These are phyloP conservation scores for Cryptococcus deneoformans DNA, from an alignment of 1,284 basidiomycete genomes.

Conservation along the genomic window DNA sequence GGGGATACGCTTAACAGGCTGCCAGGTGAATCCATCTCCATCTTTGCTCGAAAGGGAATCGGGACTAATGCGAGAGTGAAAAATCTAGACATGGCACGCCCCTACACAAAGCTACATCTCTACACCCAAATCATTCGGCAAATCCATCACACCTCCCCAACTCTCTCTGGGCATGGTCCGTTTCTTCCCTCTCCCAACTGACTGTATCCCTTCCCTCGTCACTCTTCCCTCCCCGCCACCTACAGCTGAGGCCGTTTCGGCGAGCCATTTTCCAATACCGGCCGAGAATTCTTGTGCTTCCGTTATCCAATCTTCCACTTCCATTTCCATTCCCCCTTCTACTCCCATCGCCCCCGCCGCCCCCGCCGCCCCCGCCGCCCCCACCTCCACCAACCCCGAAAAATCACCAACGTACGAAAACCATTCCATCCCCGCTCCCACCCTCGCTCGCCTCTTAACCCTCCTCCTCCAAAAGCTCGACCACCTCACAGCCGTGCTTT, in stretches of 20 bases:
- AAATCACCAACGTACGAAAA: conserved; percentile 10
- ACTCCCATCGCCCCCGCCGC: conserved; percentile 12
- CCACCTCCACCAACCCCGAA: too few relatives aligned
- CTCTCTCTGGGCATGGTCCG: conserved; percentile 69
- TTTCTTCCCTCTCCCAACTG: conserved; percentile 65
- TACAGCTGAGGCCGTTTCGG: conserved; percentile 24
- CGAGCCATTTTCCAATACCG: conserved; percentile 4
- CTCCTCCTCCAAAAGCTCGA: conserved; percentile 54
- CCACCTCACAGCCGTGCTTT: conserved; percentile 57
- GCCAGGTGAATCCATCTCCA: conserved; percentile 61
- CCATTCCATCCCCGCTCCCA: conserved; percentile 55
- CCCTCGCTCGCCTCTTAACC: conserved; percentile 61
- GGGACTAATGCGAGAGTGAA: not conserved
- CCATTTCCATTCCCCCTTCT: conserved; percentile 9
- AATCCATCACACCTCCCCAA: conserved; percentile 63
- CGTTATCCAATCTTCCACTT: conserved; percentile 19
- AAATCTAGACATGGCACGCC: conserved; percentile 67
- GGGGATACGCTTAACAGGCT: conserved; percentile 82
- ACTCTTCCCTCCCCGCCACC: conserved; percentile 14
- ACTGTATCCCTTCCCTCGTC: conserved; percentile 20
- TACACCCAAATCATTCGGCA: conserved; percentile 77
- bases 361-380: not conserved
- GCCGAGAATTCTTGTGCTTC: conserved; percentile 10
- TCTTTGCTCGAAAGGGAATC: not conserved
- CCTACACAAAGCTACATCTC: conserved; percentile 56